Evolutionary conservation across 768 basidiomycete species (phyloP), one percentile per base, ranked within the genome.

Genomic region (Amanita subjunquillea): DNA sequence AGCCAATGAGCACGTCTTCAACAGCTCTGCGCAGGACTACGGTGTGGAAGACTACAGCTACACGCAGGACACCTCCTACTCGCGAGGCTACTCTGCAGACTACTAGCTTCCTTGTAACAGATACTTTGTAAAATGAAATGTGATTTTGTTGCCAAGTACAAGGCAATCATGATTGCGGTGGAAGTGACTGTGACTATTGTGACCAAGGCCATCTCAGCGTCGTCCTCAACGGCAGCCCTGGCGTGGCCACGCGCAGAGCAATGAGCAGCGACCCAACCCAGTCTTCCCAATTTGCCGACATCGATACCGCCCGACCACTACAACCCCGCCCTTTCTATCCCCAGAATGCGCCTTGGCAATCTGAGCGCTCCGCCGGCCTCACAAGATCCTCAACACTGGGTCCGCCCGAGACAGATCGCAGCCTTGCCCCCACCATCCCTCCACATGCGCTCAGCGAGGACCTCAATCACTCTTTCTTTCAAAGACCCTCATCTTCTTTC

Each of bases 371-470:
- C 29, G 60, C 71, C 60, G 60, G 76, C 42, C 83, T 83, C 48
- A 77, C 74, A 37, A 78, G 85, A 69, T 77, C 85, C 4, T 82
- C 84, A 51, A 87, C 85, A 10, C 62, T 80, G 52, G 72, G 75
- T 55, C 69, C 75, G 34, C 61, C 80, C 50, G 79, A 83, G 66
- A 71, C 75, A 49, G 72, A 78, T 67, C 74, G 76, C 60, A 73
- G 70, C 62, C 69, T 74, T 62, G 65, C 65, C 59, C 55, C 58
- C 54, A 59, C 64, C 41, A 52, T 60, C 41, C 67, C 77, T 54
- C 51, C 42, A 15, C 79, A 84, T 62, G 70, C 83, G 54, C 81
- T 76, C 50, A 89, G 86, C 68, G 78, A 85, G 60, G 87, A 87
- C 69, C 70, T 87, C 48, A 84, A 79, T 65, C 86, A 87, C 64